Evolutionary conservation across 495 filamentous ascomycete genomes (phyloP).

Genomic region (Stereocaulon alpinum): DNA sequence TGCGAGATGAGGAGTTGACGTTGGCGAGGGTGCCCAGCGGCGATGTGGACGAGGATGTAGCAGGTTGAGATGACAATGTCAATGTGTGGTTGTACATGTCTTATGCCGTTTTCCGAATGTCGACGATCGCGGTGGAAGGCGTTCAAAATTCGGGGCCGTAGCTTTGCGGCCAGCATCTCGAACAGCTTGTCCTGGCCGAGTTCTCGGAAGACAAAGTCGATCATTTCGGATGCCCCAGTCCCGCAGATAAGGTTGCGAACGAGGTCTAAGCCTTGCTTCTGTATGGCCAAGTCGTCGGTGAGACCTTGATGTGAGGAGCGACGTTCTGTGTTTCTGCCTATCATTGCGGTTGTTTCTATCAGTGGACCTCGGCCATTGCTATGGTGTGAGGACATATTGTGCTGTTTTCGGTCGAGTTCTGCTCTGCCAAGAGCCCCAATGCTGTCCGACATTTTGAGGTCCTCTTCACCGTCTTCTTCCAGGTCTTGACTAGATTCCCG

Average conservation of each 20-base stretch:
- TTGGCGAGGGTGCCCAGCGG: conserved; percentile 65
- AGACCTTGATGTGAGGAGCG: conserved; percentile 38
- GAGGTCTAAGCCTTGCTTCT: conserved; percentile 81
- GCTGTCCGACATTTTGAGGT: conserved; percentile 52
- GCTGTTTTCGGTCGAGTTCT: conserved; percentile 11
- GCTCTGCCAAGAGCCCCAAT: conserved; percentile 30
- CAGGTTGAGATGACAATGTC: conserved; percentile 68
- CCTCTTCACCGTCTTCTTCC: conserved; percentile 52
- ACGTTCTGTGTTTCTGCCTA: neutral
- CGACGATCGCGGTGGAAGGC: conserved; percentile 28
- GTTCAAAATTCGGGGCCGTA: conserved; percentile 47
- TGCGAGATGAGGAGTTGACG: conserved; percentile 66
- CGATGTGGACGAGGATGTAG: conserved; percentile 74
- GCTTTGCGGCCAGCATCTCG: conserved; percentile 61
- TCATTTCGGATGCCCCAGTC: conserved; percentile 57
- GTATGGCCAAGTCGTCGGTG: conserved; percentile 71
- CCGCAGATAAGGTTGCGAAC: conserved; percentile 82
- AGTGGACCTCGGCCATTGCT: conserved; percentile 5
- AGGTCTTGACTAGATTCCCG: conserved; percentile 23
- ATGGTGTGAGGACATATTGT: neutral
- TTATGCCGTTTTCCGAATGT: conserved; percentile 15
- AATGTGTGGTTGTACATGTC: conserved; percentile 42
- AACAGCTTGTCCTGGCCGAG: conserved; percentile 70
- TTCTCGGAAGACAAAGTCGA: conserved; percentile 66
- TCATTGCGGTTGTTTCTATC: neutral